Percentiles rank a stretch among this genome's conserved stretches.
Evolutionary conservation across 2,329 filamentous ascomycete genomes (phyloP).

Genomic region (Alternaria sp.): DNA sequence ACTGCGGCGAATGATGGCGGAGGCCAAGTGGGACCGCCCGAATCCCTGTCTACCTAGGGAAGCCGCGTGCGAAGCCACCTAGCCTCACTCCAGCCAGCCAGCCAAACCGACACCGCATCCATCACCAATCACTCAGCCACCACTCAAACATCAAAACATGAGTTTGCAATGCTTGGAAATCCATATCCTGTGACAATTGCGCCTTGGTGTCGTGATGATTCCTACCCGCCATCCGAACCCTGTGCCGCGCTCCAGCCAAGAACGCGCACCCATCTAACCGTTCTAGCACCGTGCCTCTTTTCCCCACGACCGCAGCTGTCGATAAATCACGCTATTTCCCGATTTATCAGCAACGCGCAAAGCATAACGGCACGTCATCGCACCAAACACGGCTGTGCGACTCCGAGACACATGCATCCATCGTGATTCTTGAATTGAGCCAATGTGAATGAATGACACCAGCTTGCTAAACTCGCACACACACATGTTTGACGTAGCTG

Average conservation of each 20-base stretch:
- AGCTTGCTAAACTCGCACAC: too few relatives aligned
- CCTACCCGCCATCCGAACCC: not conserved
- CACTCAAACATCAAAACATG: not conserved
- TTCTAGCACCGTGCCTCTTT: conserved; percentile 10
- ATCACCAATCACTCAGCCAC: not conserved
- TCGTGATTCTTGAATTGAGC: not conserved
- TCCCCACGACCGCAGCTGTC: conserved; percentile 21
- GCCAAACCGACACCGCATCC: not conserved
- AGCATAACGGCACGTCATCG: conserved; percentile 21
- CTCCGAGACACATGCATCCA: not conserved
- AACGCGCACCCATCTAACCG: not conserved
- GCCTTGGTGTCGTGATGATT: not conserved
- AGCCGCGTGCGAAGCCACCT: conserved; percentile 5
- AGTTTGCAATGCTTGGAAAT: conserved; percentile 1
- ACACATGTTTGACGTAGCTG: not conserved
- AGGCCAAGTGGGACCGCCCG: conserved; percentile 20
- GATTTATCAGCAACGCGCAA: conserved; percentile 39
- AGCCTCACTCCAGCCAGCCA: conserved; percentile 1
- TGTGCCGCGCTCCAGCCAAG: not conserved
- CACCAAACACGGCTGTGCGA: not conserved
- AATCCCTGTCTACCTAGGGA: conserved; percentile 1
- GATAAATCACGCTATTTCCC: conserved; percentile 6
- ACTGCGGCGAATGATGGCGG: conserved; percentile 32
- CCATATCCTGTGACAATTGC: not conserved
- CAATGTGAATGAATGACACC: too few relatives aligned